Conservation (phyloP, 805 yeast species). For the Saturnispora gosingensis region DNA sequence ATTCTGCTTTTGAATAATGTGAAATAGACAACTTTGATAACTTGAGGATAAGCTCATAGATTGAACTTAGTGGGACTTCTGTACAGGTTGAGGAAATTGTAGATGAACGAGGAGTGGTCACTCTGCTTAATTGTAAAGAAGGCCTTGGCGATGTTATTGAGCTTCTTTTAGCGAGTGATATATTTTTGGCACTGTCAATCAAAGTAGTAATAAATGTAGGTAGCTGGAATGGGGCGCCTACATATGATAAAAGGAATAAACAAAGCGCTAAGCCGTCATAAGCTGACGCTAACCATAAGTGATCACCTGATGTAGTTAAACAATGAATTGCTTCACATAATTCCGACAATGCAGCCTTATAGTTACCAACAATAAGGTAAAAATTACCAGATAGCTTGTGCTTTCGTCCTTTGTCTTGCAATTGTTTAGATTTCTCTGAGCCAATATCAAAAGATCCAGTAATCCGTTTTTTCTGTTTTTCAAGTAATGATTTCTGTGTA, state of each 20-base stretch:
- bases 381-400: slow-evolving; percentile 68
- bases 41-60: slow-evolving; percentile 31
- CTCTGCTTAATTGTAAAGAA: slow-evolving; percentile 29
- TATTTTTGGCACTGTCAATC: slow-evolving; percentile 21
- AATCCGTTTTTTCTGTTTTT: slow-evolving; percentile 20
- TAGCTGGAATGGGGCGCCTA: slow-evolving; percentile 43
- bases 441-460: slow-evolving; percentile 25
- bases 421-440: slow-evolving; percentile 27
- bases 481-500: slow-evolving; percentile 11
- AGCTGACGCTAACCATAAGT: slow-evolving; percentile 81
- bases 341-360: slow-evolving; percentile 57
- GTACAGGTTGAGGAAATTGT: slow-evolving; percentile 5
- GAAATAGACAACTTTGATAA: slow-evolving; percentile 32
- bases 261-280: slow-evolving; percentile 74
- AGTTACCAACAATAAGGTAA: slow-evolving; percentile 70
- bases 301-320: slow-evolving; percentile 57
- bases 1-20: slow-evolving; percentile 43
- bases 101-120: slow-evolving; percentile 10
- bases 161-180: slow-evolving; percentile 18
- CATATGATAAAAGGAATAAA: slow-evolving; percentile 47
- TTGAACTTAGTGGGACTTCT: slow-evolving; percentile 16
- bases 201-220: slow-evolving; percentile 28
- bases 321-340: slow-evolving; percentile 64
- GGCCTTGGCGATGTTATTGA: slow-evolving; percentile 40
- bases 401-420: slow-evolving; percentile 62